phyloP scores from a whole-genome alignment of 257 asterid species.

The Hygrophila difformis region DNA sequence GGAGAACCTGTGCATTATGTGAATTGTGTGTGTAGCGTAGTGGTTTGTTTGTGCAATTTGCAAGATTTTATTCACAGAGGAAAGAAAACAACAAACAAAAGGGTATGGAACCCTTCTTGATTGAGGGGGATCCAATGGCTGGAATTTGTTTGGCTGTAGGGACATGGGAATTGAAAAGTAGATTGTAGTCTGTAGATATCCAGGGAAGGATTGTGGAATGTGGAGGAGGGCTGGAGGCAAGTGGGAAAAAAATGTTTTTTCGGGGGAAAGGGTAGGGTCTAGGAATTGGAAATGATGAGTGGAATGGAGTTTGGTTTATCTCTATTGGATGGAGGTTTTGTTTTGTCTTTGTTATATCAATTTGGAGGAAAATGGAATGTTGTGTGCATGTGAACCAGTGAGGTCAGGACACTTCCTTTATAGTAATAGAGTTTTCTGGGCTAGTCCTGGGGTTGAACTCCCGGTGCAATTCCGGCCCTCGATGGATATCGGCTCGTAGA shows the following conservation, averaged over 20 bases:
- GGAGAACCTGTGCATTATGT: too few species aligned
- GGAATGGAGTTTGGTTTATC: too few species aligned
- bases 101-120: conserved; percentile 14
- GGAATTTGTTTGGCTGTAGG: conserved; percentile 23
- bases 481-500: too few species aligned
- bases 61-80: conserved; percentile 10
- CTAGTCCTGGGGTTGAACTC: too few species aligned
- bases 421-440: too few species aligned
- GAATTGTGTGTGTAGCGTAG: conserved; percentile 2
- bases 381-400: conserved; percentile 27
- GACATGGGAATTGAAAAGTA: conserved; percentile 20
- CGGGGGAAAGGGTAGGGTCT: too few species aligned
- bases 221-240: too few species aligned
- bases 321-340: background rate
- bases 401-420: too few species aligned
- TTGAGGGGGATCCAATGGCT: conserved; percentile 32
- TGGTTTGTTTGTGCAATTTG: too few species aligned
- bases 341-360: conserved; percentile 28
- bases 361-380: conserved; percentile 8
- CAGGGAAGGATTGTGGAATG: conserved; percentile 27
- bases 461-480: too few species aligned
- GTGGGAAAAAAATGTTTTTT: conserved; percentile 3
- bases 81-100: conserved; percentile 21
- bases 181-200: too few species aligned
- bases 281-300: too few species aligned